Percentiles rank a stretch among this genome's conserved stretches.
phyloP scores from a whole-genome alignment of 78 protist species.

The Speleostelium caveatum region DNA sequence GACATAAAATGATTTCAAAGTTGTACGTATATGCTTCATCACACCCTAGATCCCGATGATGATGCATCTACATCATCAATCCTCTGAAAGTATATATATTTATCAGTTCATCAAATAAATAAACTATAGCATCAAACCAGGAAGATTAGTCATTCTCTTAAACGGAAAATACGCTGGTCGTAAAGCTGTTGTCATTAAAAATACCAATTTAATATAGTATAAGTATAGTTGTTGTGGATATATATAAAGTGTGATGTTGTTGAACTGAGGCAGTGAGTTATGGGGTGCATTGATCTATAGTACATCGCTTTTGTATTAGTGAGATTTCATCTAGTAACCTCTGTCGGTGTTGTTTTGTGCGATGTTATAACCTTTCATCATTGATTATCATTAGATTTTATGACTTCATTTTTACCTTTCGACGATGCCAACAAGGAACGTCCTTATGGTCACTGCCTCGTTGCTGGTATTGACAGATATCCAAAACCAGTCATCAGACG shows the following conservation, averaged over 20 bases:
- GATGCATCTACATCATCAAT: too few relatives aligned
- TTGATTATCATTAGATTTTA: neutral
- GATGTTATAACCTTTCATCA: too few relatives aligned
- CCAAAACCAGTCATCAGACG: conserved; percentile 90
- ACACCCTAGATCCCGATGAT: too few relatives aligned
- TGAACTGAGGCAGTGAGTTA: neutral
- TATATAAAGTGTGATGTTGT: neutral
- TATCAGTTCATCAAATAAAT: neutral
- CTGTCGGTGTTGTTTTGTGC: too few relatives aligned
- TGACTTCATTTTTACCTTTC: conserved; percentile 74
- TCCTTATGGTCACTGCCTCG: conserved; percentile 95
- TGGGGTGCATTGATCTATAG: neutral
- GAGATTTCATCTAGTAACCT: too few relatives aligned
- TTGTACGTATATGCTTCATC: conserved; percentile 21
- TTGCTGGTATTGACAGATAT: conserved; percentile 96
- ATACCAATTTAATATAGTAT: conserved; percentile 50
- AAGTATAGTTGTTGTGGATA: too few relatives aligned
- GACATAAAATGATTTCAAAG: conserved; percentile 4
- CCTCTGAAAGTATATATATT: too few relatives aligned
- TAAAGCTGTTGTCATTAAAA: conserved; percentile 98
- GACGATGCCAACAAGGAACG: conserved; percentile 91
- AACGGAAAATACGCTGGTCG: conserved; percentile 98
- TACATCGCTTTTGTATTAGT: conserved; percentile 1
- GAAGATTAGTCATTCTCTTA: conserved; percentile 97
- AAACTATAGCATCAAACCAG: conserved; percentile 90